Percentiles rank a stretch among this genome's conserved stretches.
Evolutionary conservation across 2,329 filamentous ascomycete genomes (phyloP).

Genomic region (Sporothrix luriei): DNA sequence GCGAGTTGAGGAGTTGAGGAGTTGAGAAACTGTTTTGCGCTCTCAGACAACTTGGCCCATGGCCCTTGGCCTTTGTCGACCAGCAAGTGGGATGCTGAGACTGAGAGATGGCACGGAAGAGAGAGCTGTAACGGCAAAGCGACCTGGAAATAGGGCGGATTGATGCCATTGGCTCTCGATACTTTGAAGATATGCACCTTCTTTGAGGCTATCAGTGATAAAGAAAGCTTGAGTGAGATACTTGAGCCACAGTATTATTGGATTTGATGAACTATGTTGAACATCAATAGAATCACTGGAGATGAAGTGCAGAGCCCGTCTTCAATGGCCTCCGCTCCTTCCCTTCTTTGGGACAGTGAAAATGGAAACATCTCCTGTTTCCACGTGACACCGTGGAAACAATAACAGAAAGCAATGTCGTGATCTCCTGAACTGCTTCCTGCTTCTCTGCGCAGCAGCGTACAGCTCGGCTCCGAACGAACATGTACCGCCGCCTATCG

Average conservation of each 20-base stretch:
- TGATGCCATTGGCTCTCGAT: slow-evolving; percentile 1
- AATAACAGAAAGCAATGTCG: background rate
- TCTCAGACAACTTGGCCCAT: background rate
- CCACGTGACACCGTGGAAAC: background rate
- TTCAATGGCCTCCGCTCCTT: background rate
- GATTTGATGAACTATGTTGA: no score
- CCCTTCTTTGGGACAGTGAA: background rate
- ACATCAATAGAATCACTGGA: no score
- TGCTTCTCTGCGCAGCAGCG: background rate
- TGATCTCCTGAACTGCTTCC: no score
- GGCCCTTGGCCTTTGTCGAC: background rate
- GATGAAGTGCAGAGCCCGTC: background rate
- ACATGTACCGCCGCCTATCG: background rate
- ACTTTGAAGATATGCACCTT: background rate
- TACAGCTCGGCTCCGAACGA: background rate
- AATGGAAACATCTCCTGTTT: background rate
- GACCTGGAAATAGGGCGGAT: background rate
- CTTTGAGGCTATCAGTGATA: no score
- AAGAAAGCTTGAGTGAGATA: no score
- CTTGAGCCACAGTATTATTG: no score
- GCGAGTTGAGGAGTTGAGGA: slow-evolving; percentile 12
- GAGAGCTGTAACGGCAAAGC: background rate
- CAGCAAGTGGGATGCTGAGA: slow-evolving; percentile 4
- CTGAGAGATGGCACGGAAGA: no score
- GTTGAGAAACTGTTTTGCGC: background rate